These are phyloP conservation scores for Colletotrichum spaethianum DNA, from an alignment of 2,329 filamentous ascomycete species.

Conservation along the genomic window DNA sequence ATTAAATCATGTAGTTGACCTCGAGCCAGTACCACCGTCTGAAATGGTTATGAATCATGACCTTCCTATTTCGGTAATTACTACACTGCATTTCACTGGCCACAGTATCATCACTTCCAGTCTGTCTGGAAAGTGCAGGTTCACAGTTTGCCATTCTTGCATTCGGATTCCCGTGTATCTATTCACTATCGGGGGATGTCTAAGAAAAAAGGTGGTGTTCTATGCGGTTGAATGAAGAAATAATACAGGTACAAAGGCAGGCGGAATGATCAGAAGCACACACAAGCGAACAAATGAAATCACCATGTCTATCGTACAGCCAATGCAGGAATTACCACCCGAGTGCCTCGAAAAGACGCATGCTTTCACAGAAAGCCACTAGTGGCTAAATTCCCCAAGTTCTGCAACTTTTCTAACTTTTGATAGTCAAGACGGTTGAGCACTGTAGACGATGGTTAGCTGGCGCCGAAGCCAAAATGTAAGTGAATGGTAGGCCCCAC, in stretches of 20 bases:
- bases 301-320: background rate
- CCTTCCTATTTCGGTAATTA: background rate
- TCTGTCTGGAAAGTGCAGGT: background rate
- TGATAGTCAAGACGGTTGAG: too few relatives aligned
- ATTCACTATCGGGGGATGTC: background rate
- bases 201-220: background rate
- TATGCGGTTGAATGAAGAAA: background rate
- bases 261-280: background rate
- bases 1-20: too few relatives aligned
- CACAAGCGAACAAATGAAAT: background rate
- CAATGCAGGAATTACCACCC: too few relatives aligned
- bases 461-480: too few relatives aligned
- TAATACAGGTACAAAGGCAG: background rate
- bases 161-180: background rate
- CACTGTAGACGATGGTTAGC: too few relatives aligned
- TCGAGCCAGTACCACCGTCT: too few relatives aligned
- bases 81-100: background rate
- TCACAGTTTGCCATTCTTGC: background rate
- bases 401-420: too few relatives aligned
- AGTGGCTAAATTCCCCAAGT: too few relatives aligned
- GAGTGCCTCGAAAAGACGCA: too few relatives aligned
- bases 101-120: background rate
- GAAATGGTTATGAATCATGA: background rate
- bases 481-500: too few relatives aligned
- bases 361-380: too few relatives aligned